Evolutionary conservation across 306 rosid genomes (phyloP).

Genomic region (Gynostemma pentaphyllum): DNA sequence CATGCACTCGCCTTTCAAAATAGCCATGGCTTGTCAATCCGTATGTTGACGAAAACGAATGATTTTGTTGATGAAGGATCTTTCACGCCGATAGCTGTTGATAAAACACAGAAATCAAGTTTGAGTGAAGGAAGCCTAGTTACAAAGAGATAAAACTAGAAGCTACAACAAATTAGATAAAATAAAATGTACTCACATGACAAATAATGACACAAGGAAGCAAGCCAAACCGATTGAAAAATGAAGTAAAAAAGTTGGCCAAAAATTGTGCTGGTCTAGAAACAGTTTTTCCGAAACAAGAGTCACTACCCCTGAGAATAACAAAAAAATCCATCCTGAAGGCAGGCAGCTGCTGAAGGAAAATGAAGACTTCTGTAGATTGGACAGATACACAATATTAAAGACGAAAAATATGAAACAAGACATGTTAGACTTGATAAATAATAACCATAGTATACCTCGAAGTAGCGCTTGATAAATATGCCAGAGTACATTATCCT

Average conservation of each 20-base stretch:
- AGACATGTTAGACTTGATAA: neutral
- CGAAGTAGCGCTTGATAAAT: conserved; percentile 65
- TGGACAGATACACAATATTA: neutral
- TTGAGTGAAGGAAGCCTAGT: neutral
- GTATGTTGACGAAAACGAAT: conserved; percentile 55
- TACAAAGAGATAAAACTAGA: neutral
- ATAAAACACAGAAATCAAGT: neutral
- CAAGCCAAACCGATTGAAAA: conserved; percentile 60
- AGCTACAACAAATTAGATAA: neutral
- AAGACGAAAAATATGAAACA: neutral
- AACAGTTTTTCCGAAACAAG: conserved; percentile 65
- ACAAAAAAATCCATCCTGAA: conserved; percentile 56
- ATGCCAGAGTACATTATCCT: conserved; percentile 65
- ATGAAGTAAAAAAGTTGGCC: conserved; percentile 56
- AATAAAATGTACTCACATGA: conserved; percentile 34
- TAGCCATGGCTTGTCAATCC: conserved; percentile 43
- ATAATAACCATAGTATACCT: conserved; percentile 43
- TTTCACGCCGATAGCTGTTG: conserved; percentile 55
- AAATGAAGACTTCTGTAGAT: conserved; percentile 59
- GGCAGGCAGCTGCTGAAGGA: conserved; percentile 74
- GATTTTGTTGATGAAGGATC: conserved; percentile 52
- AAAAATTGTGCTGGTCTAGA: conserved; percentile 58
- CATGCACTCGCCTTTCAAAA: conserved; percentile 8
- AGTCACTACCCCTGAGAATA: conserved; percentile 57
- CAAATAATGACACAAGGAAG: conserved; percentile 54